Percentiles rank a stretch among this genome's conserved stretches.
phyloP scores from a whole-genome alignment of 2,329 filamentous ascomycete species.

The Hymenoscyphus repandus region DNA sequence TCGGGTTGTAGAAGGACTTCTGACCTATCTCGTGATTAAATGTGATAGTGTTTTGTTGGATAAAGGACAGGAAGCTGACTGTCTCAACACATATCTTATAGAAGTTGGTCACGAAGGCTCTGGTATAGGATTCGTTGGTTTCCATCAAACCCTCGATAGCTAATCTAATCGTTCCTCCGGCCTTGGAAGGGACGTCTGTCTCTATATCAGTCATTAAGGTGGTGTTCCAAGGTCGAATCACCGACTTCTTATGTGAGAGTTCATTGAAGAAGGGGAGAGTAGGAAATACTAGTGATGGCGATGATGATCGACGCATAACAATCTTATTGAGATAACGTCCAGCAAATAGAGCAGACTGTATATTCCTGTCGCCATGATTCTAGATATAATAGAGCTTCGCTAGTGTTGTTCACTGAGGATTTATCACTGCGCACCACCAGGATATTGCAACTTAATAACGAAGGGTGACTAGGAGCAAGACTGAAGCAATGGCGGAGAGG shows the following conservation, averaged over 20 bases:
- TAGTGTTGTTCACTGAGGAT: neutral
- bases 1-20: neutral
- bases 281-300: neutral
- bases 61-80: neutral
- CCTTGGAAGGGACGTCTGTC: neutral
- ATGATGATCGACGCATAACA: neutral
- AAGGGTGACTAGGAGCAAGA: neutral
- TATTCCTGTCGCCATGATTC: neutral
- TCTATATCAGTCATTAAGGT: neutral
- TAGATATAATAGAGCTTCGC: neutral
- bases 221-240: neutral
- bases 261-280: neutral
- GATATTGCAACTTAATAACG: neutral
- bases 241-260: neutral
- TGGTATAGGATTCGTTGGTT: neutral
- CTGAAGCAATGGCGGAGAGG: neutral
- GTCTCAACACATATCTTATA: neutral
- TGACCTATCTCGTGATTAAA: neutral
- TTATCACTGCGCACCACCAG: neutral
- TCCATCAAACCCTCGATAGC: neutral
- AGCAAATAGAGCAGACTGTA: neutral
- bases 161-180: neutral
- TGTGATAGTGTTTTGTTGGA: neutral
- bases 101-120: neutral
- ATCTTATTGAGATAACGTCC: constrained; percentile 1